phyloP scores from a whole-genome alignment of 495 filamentous ascomycete genomes.

The Aspergillus ellipticus region DNA sequence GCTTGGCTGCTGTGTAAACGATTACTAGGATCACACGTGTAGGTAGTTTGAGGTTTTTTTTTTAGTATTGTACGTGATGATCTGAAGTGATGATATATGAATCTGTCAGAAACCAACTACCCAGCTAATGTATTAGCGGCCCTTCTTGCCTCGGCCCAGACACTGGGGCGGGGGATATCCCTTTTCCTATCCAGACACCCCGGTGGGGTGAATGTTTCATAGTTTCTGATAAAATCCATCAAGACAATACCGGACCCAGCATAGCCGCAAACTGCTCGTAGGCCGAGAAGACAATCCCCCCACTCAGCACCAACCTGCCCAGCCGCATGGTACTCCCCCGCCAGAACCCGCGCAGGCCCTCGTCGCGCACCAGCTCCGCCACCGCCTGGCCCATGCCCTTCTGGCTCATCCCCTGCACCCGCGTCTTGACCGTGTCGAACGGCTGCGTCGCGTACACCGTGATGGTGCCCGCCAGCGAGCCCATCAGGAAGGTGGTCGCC shows the following conservation, averaged over 20 bases:
- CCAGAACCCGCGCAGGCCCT: constrained; percentile 61
- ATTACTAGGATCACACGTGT: no score
- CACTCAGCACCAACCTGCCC: constrained; percentile 58
- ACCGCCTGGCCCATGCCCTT: constrained; percentile 53
- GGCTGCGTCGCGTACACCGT: constrained; percentile 63
- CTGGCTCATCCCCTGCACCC: constrained; percentile 51
- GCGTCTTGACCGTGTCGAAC: constrained; percentile 66
- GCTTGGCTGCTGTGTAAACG: no score
- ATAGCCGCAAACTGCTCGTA: constrained; percentile 50
- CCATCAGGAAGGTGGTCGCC: constrained; percentile 56
- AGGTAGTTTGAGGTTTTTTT: no score
- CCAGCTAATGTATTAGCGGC: no score
- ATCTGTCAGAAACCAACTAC: no score
- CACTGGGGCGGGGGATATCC: no score
- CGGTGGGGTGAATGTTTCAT: no score
- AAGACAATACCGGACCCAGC: not conserved
- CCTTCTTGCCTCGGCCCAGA: no score
- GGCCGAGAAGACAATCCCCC: constrained; percentile 62
- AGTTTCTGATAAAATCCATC: no score
- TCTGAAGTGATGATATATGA: no score
- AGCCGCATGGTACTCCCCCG: constrained; percentile 64
- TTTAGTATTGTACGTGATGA: no score
- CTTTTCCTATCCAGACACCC: no score
- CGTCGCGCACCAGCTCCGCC: constrained; percentile 46
- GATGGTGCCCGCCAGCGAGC: constrained; percentile 55